Percentiles rank a stretch among this genome's conserved stretches.
These are phyloP conservation scores for Epichloe sibirici DNA, from an alignment of 2,329 filamentous ascomycete species.

Conservation along the genomic window DNA sequence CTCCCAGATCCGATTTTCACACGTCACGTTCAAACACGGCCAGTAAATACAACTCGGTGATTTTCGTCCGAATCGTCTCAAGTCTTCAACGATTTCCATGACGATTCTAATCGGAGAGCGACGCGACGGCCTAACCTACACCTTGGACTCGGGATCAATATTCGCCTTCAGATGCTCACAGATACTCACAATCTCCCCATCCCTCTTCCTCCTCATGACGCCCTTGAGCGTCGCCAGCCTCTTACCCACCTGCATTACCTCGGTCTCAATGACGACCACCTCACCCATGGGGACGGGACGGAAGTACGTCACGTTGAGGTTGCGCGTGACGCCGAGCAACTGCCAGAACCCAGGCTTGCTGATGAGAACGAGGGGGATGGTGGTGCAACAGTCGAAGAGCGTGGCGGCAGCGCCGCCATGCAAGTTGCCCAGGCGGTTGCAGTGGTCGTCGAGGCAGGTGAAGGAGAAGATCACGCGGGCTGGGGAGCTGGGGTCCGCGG, in stretches of 20 bases:
- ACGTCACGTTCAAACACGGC: no score
- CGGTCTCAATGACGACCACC: conserved; percentile 40
- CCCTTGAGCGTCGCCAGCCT: conserved; percentile 41
- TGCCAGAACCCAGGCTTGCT: conserved; percentile 48
- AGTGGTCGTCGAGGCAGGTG: conserved; percentile 36
- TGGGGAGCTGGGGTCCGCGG: conserved; percentile 20
- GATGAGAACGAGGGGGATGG: conserved; percentile 42
- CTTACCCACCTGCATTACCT: conserved; percentile 45
- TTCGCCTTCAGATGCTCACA: conserved; percentile 57
- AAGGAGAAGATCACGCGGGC: conserved; percentile 33
- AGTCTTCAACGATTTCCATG: no score
- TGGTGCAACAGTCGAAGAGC: conserved; percentile 55
- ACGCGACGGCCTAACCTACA: conserved; percentile 8
- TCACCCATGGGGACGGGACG: conserved; percentile 43
- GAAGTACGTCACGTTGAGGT: conserved; percentile 55
- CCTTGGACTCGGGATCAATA: conserved; percentile 33
- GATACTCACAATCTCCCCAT: conserved; percentile 40
- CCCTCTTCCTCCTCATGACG: conserved; percentile 39
- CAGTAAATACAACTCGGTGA: no score
- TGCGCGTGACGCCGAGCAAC: conserved; percentile 50
- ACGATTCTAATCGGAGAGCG: no score
- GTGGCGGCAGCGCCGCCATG: conserved; percentile 54
- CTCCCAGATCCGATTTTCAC: no score
- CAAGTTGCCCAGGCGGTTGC: conserved; percentile 41
- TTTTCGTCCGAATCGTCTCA: no score